Evolutionary conservation across 139 green algal species (phyloP).

Genomic region (Edaphochlamys debaryana): DNA sequence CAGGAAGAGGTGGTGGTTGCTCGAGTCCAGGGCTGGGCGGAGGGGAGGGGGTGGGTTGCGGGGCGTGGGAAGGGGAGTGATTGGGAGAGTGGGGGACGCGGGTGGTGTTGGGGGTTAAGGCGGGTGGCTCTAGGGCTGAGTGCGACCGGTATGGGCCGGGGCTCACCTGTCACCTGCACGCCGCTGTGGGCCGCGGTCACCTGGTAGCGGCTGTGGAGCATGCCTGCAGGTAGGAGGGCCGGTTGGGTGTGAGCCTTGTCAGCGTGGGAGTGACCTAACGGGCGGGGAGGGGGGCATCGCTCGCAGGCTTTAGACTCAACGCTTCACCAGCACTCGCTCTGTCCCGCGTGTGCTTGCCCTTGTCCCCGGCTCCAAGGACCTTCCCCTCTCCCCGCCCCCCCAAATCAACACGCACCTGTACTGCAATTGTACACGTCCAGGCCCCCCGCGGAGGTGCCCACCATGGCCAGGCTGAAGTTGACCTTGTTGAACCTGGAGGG

Average conservation of each 20-base stretch:
- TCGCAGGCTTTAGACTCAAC: no score
- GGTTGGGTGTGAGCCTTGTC: no score
- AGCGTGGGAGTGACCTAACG: not conserved
- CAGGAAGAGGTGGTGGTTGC: constrained; percentile 43
- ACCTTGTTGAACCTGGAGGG: constrained; percentile 38
- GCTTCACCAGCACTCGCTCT: no score
- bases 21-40: constrained; percentile 35
- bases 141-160: no score
- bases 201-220: constrained; percentile 26
- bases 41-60: not conserved
- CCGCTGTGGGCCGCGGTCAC: not conserved
- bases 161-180: constrained; percentile 37
- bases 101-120: not conserved
- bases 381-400: no score
- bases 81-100: not conserved
- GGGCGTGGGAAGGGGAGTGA: not conserved
- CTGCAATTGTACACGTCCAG: constrained; percentile 49
- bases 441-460: constrained; percentile 31
- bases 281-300: no score
- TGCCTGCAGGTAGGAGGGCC: constrained; percentile 19
- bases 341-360: no score
- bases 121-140: no score
- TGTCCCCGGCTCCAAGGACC: no score
- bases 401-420: constrained; percentile 41
- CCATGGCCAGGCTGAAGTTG: constrained; percentile 47